phyloP scores from a whole-genome alignment of 345 rosid genomes.

The Luvunga scandens region DNA sequence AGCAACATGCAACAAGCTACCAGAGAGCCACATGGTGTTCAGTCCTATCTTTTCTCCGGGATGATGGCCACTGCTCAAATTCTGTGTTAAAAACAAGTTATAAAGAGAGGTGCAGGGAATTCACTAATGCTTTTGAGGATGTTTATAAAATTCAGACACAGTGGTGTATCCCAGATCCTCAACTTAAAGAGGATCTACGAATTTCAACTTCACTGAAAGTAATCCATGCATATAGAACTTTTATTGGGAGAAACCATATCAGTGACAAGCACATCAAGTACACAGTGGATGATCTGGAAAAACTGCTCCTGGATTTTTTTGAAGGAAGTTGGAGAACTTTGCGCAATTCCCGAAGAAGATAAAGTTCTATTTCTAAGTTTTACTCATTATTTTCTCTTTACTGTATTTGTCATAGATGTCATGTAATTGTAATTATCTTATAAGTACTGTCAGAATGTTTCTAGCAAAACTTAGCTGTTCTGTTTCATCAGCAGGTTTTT shows the following conservation, averaged over 20 bases:
- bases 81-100: slow-evolving; percentile 14
- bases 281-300: slow-evolving; percentile 55
- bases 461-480: not conserved
- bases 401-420: slow-evolving; percentile 2
- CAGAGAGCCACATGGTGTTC: slow-evolving; percentile 70
- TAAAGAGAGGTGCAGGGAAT: slow-evolving; percentile 62
- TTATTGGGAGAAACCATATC: slow-evolving; percentile 45
- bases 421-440: slow-evolving; percentile 9
- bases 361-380: slow-evolving; percentile 20
- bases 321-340: slow-evolving; percentile 45
- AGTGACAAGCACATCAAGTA: slow-evolving; percentile 60
- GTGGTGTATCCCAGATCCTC: slow-evolving; percentile 62
- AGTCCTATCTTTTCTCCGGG: slow-evolving; percentile 44
- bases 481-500: not conserved
- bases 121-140: slow-evolving; percentile 60
- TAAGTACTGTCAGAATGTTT: not conserved
- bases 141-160: slow-evolving; percentile 58
- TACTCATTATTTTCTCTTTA: not conserved
- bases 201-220: slow-evolving; percentile 67
- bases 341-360: slow-evolving; percentile 45
- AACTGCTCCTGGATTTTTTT: slow-evolving; percentile 57
- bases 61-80: slow-evolving; percentile 22
- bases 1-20: slow-evolving; percentile 58
- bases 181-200: slow-evolving; percentile 62
- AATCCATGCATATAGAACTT: slow-evolving; percentile 64